These are phyloP conservation scores for Boletus rufocinnamomeus DNA, from an alignment of 768 basidiomycete genomes.

Conservation along the genomic window DNA sequence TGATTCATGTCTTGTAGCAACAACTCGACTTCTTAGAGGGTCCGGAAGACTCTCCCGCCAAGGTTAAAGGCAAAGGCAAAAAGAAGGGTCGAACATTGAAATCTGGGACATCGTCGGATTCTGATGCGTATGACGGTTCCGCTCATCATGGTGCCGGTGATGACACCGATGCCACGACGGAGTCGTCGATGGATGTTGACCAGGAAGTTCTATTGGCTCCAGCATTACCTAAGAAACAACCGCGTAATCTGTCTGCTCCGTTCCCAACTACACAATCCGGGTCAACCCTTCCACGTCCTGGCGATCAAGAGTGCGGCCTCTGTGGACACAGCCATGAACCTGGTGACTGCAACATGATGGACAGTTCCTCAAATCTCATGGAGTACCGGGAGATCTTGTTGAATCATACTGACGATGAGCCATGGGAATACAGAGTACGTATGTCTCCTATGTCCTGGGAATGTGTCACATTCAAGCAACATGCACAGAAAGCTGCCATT, in stretches of 20 bases:
- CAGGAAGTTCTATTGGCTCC: conserved; percentile 2
- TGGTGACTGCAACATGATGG: conserved; percentile 62
- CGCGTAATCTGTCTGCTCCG: neutral
- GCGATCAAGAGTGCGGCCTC: conserved; percentile 51
- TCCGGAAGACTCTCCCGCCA: conserved; percentile 40
- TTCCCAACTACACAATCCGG: conserved; percentile 6
- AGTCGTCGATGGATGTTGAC: conserved; percentile 23
- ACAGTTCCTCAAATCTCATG: conserved; percentile 62
- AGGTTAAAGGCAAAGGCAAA: conserved; percentile 38
- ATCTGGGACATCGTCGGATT: conserved; percentile 39
- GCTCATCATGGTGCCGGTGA: conserved; percentile 19
- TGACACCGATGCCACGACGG: conserved; percentile 28
- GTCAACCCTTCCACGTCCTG: conserved; percentile 5
- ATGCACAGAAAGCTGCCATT: conserved; percentile 60
- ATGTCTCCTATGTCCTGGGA: conserved; percentile 18
- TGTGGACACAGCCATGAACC: conserved; percentile 57
- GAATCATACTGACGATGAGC: conserved; percentile 62
- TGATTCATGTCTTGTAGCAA: conserved; percentile 25
- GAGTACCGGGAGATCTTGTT: conserved; percentile 71
- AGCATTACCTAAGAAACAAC: conserved; percentile 8
- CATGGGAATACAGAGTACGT: conserved; percentile 62
- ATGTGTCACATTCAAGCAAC: conserved; percentile 6
- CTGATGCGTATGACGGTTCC: conserved; percentile 40
- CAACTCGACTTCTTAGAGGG: conserved; percentile 35
- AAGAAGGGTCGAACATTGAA: conserved; percentile 37